Evolutionary conservation across 345 rosid genomes (phyloP), one percentile per base, ranked within the genome.

Genomic region (Theobroma cacao): DNA sequence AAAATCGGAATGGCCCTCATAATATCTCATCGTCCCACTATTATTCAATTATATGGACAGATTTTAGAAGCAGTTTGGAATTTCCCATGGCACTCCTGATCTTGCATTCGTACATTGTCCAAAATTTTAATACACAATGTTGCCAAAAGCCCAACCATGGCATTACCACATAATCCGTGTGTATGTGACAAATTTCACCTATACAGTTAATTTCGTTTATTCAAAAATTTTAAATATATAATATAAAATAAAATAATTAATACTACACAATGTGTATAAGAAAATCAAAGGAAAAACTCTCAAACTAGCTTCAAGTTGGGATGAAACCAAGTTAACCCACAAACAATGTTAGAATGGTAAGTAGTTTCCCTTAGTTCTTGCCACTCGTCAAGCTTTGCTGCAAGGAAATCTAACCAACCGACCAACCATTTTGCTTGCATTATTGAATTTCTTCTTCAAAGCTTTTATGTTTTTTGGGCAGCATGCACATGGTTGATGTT

Each of bases 111-210:
- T 11, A 36, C 18, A 26, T 7, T n/a, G 47, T 69, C 75, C 36
- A 69, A 41, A 68, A 43, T 20, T 58, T 36, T 28, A 2, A 38
- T 7, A 63, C 9, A 26, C 65, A 30, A 56, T 77, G 75, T 58
- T 50, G 41, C 80, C 75, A 45, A 58, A 69, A 58, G 41, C 30
- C 24, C 8, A 63, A 77, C 30, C 58, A 41, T 10, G 53, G 52
- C 56, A 30, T 20, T 18, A 26, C 1, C 18, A n/a, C 1, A 2
- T 14, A 11, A 47, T 13, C 40, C n/a, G 3, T 30, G 7, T 47
- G 20, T 18, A 14, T 33, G 26, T 33, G 28, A 47, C 41, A 41
- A 41, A 41, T 41, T 41, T 48, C 20, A 48, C 12, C 22, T 40
- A 10, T 3, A 8, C 38, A 66, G 12, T 12, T 3, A 13, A 20